Percentiles rank a stretch among this genome's conserved stretches.
These are phyloP conservation scores for Euclidium syriacum DNA, from an alignment of 345 rosid genomes.

Conservation along the genomic window DNA sequence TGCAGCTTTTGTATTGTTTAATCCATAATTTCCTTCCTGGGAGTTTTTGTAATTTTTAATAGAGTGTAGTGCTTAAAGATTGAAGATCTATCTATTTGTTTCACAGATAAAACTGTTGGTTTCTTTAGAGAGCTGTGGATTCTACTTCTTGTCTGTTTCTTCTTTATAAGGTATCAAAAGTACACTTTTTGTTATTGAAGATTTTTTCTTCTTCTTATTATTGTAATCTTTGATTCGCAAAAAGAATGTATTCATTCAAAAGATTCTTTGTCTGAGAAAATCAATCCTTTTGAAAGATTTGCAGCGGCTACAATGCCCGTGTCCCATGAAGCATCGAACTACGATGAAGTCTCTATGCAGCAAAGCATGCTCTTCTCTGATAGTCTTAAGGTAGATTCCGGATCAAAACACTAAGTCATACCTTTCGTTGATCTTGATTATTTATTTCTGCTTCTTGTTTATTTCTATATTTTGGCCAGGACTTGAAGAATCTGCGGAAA, in stretches of 20 bases:
- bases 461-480: slow-evolving; percentile 57
- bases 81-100: slow-evolving; percentile 25
- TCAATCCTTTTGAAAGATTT: no score
- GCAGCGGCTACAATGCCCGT: slow-evolving; percentile 35
- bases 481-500: slow-evolving; percentile 73
- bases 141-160: slow-evolving; percentile 18
- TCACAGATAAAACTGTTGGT: slow-evolving; percentile 5
- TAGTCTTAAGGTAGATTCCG: slow-evolving; percentile 63
- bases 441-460: neutral
- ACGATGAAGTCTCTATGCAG: slow-evolving; percentile 73
- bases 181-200: neutral
- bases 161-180: neutral
- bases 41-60: neutral
- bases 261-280: neutral
- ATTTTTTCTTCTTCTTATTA: neutral
- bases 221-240: neutral
- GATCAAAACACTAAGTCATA: neutral
- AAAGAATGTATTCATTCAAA: neutral
- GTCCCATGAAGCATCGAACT: slow-evolving; percentile 57
- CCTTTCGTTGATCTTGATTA: neutral
- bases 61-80: slow-evolving; percentile 32
- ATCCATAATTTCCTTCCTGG: neutral
- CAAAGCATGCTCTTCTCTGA: slow-evolving; percentile 83
- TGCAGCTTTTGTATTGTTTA: neutral
- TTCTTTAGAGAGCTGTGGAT: slow-evolving; percentile 22